phyloP scores from a whole-genome alignment of 495 filamentous ascomycete genomes.

The Aspergillus egyptiacus region DNA sequence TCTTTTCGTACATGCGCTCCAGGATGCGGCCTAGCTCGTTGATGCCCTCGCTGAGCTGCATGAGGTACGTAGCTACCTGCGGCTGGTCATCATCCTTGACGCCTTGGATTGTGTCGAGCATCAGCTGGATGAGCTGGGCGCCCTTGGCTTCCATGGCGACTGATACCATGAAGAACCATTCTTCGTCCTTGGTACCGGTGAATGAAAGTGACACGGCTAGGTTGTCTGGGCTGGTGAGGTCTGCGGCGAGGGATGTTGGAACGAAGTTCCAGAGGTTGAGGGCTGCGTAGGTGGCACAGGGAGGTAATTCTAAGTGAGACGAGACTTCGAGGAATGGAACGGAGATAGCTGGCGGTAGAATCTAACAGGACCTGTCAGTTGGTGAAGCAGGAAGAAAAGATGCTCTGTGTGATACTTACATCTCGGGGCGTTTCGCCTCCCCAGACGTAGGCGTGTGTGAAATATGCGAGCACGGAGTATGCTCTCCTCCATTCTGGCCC shows the following conservation, averaged over 20 bases:
- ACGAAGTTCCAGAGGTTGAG: constrained; percentile 92
- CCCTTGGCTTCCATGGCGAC: constrained; percentile 93
- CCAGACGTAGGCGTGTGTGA: constrained; percentile 93
- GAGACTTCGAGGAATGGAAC: constrained; percentile 77
- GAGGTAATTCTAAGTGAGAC: constrained; percentile 71
- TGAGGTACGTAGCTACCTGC: constrained; percentile 64
- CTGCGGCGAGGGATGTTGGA: constrained; percentile 61
- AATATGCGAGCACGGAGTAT: constrained; percentile 77
- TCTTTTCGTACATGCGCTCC: constrained; percentile 81
- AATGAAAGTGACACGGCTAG: constrained; percentile 77
- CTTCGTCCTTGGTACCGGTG: constrained; percentile 88
- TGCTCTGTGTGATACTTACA: constrained; percentile 32
- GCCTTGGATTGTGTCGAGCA: constrained; percentile 78
- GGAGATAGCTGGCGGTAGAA: constrained; percentile 73
- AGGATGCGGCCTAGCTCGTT: constrained; percentile 71
- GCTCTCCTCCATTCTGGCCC: constrained; percentile 89
- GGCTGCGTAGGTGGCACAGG: constrained; percentile 89
- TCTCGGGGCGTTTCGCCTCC: constrained; percentile 76
- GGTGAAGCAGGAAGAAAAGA: not conserved
- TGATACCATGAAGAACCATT: constrained; percentile 95
- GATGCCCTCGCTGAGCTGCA: constrained; percentile 69
- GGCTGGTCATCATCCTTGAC: constrained; percentile 54
- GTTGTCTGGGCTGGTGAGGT: constrained; percentile 76
- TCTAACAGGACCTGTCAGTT: constrained; percentile 35
- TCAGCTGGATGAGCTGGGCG: constrained; percentile 72